Evolutionary conservation across 1,139 yeast genomes (phyloP).

Genomic region (Saccharomyces hybrid): DNA sequence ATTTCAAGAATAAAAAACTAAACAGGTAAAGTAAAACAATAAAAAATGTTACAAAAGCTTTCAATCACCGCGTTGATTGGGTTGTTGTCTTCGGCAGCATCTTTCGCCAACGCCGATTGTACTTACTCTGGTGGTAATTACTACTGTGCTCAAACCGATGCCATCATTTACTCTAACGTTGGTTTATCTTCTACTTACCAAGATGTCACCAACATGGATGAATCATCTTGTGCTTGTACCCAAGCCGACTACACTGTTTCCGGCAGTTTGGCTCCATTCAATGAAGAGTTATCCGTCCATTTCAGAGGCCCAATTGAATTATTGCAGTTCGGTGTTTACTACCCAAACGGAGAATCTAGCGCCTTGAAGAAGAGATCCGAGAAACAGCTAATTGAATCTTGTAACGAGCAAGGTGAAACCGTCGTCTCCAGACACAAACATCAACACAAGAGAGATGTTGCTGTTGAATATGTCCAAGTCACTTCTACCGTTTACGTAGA

Average conservation of each 20-base stretch:
- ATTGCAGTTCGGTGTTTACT: conserved; percentile 71
- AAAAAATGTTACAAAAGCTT: conserved; percentile 7
- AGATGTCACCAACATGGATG: conserved; percentile 66
- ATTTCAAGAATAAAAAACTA: not conserved
- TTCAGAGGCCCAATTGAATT: conserved; percentile 87
- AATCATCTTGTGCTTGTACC: conserved; percentile 55
- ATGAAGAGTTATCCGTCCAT: conserved; percentile 86
- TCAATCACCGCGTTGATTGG: not conserved
- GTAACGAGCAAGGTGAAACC: conserved; percentile 7
- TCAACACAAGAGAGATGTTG: conserved; percentile 52
- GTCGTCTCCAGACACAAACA: conserved; percentile 33
- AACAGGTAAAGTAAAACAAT: not conserved
- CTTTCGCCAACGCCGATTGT: conserved; percentile 36
- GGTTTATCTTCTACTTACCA: conserved; percentile 77
- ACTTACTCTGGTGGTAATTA: conserved; percentile 60
- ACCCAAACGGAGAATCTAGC: conserved; percentile 37
- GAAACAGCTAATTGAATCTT: conserved; percentile 24
- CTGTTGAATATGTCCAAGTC: conserved; percentile 57
- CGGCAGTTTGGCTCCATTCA: conserved; percentile 77
- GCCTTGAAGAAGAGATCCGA: conserved; percentile 35
- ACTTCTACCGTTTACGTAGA: conserved; percentile 69
- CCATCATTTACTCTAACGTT: conserved; percentile 60
- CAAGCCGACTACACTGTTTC: conserved; percentile 47
- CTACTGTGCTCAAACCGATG: conserved; percentile 66
- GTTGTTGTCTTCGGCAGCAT: conserved; percentile 17